Evolutionary conservation across 73 alveolate genomes (phyloP).

Genomic region (Diophrys appendiculata): DNA sequence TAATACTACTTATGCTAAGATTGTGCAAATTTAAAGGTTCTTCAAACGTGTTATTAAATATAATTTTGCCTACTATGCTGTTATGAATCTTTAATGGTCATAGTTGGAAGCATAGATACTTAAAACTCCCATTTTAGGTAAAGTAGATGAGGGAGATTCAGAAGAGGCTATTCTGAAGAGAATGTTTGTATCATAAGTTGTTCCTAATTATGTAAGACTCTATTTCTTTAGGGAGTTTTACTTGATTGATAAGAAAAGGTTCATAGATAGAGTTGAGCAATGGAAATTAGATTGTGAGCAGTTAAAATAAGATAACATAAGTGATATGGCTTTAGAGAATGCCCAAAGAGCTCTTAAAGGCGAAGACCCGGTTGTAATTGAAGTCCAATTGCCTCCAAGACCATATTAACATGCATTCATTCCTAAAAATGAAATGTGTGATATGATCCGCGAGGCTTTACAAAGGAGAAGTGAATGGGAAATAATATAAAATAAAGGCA

Average conservation of each 20-base stretch:
- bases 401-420: slow-evolving; percentile 12
- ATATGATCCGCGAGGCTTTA: slow-evolving; percentile 1
- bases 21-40: neutral
- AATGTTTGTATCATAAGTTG: neutral
- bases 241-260: neutral
- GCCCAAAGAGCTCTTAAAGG: neutral
- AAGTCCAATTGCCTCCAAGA: neutral
- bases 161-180: neutral
- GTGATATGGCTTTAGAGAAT: neutral
- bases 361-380: neutral
- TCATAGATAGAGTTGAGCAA: neutral
- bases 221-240: neutral
- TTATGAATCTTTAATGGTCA: neutral
- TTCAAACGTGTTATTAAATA: too few species aligned
- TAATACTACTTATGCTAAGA: neutral
- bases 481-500: too few species aligned
- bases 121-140: neutral
- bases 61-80: neutral
- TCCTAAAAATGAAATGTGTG: neutral
- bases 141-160: neutral
- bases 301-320: neutral
- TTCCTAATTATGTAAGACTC: neutral
- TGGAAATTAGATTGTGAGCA: slow-evolving; percentile 8
- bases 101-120: neutral
- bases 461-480: slow-evolving; percentile 10